Evolutionary conservation across 352 stramenopile species (phyloP), one percentile per base, ranked within the genome.

Genomic region (Thraustotheca clavata): DNA sequence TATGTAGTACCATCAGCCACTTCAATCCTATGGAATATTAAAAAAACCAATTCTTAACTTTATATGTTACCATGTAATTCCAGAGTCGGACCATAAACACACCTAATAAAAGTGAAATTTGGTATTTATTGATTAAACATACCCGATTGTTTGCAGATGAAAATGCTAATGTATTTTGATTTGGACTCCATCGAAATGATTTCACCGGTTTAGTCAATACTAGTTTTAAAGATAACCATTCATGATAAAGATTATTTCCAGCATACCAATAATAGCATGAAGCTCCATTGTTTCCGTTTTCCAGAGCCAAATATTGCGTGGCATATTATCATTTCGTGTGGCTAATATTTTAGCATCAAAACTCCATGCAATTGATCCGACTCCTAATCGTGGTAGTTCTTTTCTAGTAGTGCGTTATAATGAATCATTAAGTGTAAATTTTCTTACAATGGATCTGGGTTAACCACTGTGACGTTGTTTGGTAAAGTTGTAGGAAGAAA

Each of bases 261-360:
- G 6, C 14, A 61, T 60, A 68, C 41, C 39, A 7, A 68, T 22
- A 14, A 81, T 71, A 3, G 77, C 76, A 55, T 87, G 75, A 52
- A 91, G 69, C 39, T 71, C 86, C 69, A 91, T 78, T 26, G 73
- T 87, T 49, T 89, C 75, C 9, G 76, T 89, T 32, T 80, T 71
- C 84, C 84, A 93, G 24, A 93, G 82, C 84, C 84, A 93, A 31
- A 93, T 74, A 47, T 91, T 89, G 59, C 88, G 83, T 14, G 84
- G 81, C 80, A 90, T 93, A 24, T 86, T 73, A 35, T 93, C 84
- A 36, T 81, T 90, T 68, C 83, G 89, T 4, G 84, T 88, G 22
- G 76, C 84, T 36, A 91, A 46, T 69, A 83, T 89, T 34, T 73
- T 65, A 11, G 82, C 85, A 48, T 93, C 77, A 18, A 68, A 70